Evolutionary conservation across 192 early-diverging fungal species (phyloP).

Genomic region (Rhizoclosmatium sp.): DNA sequence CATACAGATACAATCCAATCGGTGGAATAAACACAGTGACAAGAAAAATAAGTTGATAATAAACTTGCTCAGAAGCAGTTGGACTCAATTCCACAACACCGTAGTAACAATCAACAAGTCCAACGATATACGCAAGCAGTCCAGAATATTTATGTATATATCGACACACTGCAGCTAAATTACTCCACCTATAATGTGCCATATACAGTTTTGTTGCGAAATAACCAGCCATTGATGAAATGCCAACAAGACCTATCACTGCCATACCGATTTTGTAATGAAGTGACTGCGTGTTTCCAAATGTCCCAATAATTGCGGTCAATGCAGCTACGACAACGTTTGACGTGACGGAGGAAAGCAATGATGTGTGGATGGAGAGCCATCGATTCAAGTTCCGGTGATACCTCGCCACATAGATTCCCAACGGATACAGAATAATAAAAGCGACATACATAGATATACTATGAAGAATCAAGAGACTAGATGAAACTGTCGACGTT

Average conservation of each 20-base stretch:
- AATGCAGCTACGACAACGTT: constrained; percentile 45
- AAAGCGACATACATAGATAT: constrained; percentile 43
- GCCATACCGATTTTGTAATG: constrained; percentile 44
- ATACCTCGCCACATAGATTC: constrained; percentile 49
- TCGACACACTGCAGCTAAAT: not conserved
- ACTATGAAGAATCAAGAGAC: constrained; percentile 44
- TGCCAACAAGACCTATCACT: constrained; percentile 33
- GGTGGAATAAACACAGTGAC: constrained; percentile 8
- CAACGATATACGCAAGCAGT: constrained; percentile 39
- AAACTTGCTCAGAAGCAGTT: not conserved
- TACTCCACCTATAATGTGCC: constrained; percentile 1
- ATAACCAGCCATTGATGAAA: not conserved
- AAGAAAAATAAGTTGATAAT: constrained; percentile 18
- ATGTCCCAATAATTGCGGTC: constrained; percentile 43
- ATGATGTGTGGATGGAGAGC: constrained; percentile 39
- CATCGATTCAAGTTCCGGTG: constrained; percentile 31
- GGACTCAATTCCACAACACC: constrained; percentile 38
- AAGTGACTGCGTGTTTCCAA: constrained; percentile 32
- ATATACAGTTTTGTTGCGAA: constrained; percentile 3
- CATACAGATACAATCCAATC: constrained; percentile 24
- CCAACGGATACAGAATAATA: constrained; percentile 46
- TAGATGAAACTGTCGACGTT: not conserved
- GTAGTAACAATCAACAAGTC: constrained; percentile 37
- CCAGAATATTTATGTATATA: constrained; percentile 29
- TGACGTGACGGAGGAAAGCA: constrained; percentile 42